A percentile compares a stretch with the other conserved stretches of the same genome.
These are phyloP conservation scores for Rubia balearica DNA, from an alignment of 305 asterid species.

Conservation along the genomic window DNA sequence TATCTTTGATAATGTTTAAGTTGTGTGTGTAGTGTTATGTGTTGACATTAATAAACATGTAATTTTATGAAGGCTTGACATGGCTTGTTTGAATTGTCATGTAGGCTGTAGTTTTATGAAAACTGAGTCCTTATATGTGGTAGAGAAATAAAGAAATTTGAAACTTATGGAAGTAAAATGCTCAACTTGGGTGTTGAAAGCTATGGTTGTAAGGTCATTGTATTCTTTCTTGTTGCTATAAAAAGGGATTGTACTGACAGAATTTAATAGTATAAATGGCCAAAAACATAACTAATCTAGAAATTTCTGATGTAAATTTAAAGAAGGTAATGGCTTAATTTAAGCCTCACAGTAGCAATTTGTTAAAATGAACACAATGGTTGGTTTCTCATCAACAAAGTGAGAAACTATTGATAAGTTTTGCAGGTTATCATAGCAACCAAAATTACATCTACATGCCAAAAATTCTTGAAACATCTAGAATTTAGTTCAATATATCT, in stretches of 20 bases:
- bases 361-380: too few species aligned
- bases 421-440: too few species aligned
- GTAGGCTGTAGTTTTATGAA: too few species aligned
- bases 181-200: constrained; percentile 77
- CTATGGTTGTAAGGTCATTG: constrained; percentile 94
- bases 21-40: neutral
- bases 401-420: too few species aligned
- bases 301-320: neutral
- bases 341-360: neutral
- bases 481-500: too few species aligned
- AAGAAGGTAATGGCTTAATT: neutral
- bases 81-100: too few species aligned
- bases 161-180: constrained; percentile 10
- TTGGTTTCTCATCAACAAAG: too few species aligned
- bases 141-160: neutral
- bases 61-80: neutral
- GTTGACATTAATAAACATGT: neutral
- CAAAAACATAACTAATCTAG: constrained; percentile 3
- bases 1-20: neutral
- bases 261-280: constrained; percentile 4
- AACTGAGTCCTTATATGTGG: neutral
- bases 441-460: too few species aligned
- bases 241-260: constrained; percentile 55
- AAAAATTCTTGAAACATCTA: too few species aligned
- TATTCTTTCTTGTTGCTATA: constrained; percentile 66